Evolutionary conservation across 1,139 yeast species (phyloP), one percentile per base, ranked within the genome.

Genomic region (Kodamaea sp.): DNA sequence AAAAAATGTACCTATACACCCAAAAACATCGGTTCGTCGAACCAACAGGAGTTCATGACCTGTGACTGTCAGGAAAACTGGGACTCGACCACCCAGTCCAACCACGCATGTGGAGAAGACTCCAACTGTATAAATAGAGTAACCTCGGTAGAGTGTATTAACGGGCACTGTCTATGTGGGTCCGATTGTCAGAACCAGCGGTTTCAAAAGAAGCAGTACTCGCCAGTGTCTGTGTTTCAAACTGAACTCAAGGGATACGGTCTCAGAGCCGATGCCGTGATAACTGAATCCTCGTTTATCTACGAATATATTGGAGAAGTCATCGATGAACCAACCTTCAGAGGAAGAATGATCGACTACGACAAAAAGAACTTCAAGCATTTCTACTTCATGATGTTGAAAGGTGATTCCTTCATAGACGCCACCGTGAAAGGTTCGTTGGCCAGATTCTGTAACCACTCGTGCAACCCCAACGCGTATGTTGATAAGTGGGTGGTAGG

Each of bases 401-500:
- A 88, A 50, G 85, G 82, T 52, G 90, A 89, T 43, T 92, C 92
- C 52, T 92, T 88, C 55, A 87, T 92, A 39, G 98, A 92, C 61
- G 98, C 98, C 30, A 90, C 97, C 2, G 69, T 75, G 32, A 84
- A 78, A 60, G 98, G 97, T 3, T 79, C 90, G 15, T 62, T 90
- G 38, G 96, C 95, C 0, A 70, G 98, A 41, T 92, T 90, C 63
- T 86, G 94, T 50, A 92, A 92, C 57, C 98, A 92, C 60, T 87
- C 96, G 13, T 92, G 98, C 60, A 80, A 76, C 47, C 97, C 98
- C 5, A 92, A 92, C 60, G 92, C 96, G 13, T 88, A 78, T 52
- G 96, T 92, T 27, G 97, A 90, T 59, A 92, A 92, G 63, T 92
- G 98, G 98, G 94, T 89, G 13, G 97, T 92, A 11, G 92, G 90